Conservation (phyloP, 192 early-diverging fungal species). For the Gonapodya prolifera region DNA sequence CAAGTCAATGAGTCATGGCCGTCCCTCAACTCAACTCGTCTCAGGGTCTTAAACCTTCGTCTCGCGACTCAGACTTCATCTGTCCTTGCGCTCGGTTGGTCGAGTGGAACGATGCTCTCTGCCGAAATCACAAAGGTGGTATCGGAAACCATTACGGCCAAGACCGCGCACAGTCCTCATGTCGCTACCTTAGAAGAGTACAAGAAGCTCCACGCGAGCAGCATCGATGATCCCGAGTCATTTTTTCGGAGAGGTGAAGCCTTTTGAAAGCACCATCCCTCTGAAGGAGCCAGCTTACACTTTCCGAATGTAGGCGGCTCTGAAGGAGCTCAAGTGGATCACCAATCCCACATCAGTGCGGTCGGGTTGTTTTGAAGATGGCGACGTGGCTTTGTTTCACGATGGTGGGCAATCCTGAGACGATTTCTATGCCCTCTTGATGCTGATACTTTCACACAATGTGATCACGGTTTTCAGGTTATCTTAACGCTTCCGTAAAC, state of each 20-base stretch:
- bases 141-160: neutral
- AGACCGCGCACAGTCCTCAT: no score
- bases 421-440: no score
- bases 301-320: constrained; percentile 38
- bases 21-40: no score
- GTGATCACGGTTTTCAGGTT: constrained; percentile 15
- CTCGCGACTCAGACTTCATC: no score
- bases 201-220: constrained; percentile 63
- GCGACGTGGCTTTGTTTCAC: constrained; percentile 87
- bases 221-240: constrained; percentile 59
- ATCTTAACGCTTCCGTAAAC: constrained; percentile 90
- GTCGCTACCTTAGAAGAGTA: constrained; percentile 47
- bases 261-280: neutral
- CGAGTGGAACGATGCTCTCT: neutral
- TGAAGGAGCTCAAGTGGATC: constrained; percentile 67
- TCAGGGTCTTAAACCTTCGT: no score
- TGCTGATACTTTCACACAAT: neutral
- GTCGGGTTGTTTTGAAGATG: constrained; percentile 62
- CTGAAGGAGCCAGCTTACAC: no score
- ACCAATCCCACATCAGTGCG: constrained; percentile 60
- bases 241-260: constrained; percentile 78
- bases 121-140: neutral
- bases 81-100: neutral
- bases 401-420: constrained; percentile 42
- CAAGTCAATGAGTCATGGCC: no score